Conservation (phyloP, 805 yeast genomes). For the Nakazawaea laoshanensis region DNA sequence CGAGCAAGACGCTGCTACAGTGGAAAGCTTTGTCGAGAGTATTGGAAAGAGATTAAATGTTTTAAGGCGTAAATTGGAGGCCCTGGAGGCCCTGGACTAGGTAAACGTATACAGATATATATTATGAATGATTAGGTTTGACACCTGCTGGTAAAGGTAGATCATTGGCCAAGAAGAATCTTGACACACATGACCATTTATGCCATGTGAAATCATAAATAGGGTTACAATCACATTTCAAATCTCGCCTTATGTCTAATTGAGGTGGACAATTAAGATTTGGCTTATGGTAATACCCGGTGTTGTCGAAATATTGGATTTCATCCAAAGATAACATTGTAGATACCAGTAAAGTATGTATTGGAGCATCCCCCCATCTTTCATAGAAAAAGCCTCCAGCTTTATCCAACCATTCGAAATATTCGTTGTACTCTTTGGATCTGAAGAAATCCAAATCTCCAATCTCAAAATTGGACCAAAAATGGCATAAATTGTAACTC, state of each 20-base stretch:
- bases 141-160: constrained; percentile 14
- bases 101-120: not conserved
- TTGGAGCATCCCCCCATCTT: constrained; percentile 77
- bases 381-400: constrained; percentile 68
- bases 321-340: constrained; percentile 40
- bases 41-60: constrained; percentile 75
- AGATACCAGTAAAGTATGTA: constrained; percentile 58
- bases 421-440: constrained; percentile 41
- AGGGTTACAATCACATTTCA: constrained; percentile 43
- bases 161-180: constrained; percentile 22
- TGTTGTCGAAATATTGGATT: constrained; percentile 52
- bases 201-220: constrained; percentile 41
- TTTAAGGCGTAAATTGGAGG: constrained; percentile 50
- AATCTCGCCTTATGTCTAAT: constrained; percentile 29
- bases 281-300: constrained; percentile 50
- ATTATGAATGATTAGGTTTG: constrained; percentile 6
- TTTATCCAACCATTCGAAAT: constrained; percentile 47
- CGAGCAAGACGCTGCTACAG: constrained; percentile 63
- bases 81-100: constrained; percentile 3
- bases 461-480: constrained; percentile 64
- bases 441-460: constrained; percentile 54
- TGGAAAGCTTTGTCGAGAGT: constrained; percentile 74
- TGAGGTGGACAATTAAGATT: constrained; percentile 52
- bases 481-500: constrained; percentile 46
- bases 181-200: constrained; percentile 42